Evolutionary conservation across 805 yeast species (phyloP), one percentile per base, ranked within the genome.

Genomic region (Saturnispora ahearnii): DNA sequence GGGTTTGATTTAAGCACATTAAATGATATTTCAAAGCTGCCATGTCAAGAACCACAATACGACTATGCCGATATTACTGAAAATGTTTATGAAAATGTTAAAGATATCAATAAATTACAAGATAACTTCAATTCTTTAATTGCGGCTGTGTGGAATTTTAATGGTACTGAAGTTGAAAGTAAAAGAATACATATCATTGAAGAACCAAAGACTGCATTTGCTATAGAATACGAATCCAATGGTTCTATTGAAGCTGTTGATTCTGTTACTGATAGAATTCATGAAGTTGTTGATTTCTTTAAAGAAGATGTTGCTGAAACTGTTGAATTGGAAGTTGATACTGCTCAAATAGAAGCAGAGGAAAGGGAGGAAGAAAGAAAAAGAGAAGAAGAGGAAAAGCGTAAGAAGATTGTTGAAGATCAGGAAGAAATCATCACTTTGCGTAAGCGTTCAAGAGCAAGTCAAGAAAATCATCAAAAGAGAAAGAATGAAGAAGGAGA

Each of bases 391-490:
- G 24, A 21, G n/a, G 46, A 48, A 26, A 6, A n/a, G 31, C 26
- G 21, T 22, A 15, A 36, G 6, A 42, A 30, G 45, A 45, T 28
- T 22, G 53, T 58, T 57, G 55, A 52, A 32, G 56, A 58, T n/a
- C 53, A 60, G 6, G 58, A 63, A 45, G 70, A 66, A 42, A 63
- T 67, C 15, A 55, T 67, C 18, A 56, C 66, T 8, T 48, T 67
- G 32, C 60, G 68, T 31, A 64, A 63, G 37, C 62, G 57, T 32
- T 15, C 18, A 10, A 47, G 44, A n/a, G 34, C 37, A 32, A 18
- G 62, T 58, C 15, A 47, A 54, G 21, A 52, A 56, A 21, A 31
- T 45, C 38, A 21, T 24, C 21, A 4, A 47, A 29, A 22, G 44
- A 44, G 32, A 43, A 49, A 29, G 43, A 13, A n/a, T 11, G 38